Conservation (phyloP, 768 basidiomycete species). For the Hericium alpestre region DNA sequence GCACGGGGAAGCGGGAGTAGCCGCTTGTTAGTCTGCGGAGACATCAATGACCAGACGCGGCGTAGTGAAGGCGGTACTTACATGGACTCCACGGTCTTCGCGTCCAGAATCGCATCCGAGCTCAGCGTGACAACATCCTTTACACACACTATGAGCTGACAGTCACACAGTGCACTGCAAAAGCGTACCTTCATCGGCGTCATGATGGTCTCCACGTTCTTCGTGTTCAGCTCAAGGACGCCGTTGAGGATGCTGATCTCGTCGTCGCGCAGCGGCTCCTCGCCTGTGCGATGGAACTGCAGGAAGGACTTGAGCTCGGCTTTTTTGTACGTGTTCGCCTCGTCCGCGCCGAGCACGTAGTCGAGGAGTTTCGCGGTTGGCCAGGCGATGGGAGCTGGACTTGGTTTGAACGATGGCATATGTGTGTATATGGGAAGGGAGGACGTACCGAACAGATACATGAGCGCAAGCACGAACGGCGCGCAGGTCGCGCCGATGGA, state of each 20-base stretch:
- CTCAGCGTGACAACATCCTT: slow-evolving; percentile 79
- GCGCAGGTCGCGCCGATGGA: slow-evolving; percentile 43
- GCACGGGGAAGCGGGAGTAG: slow-evolving; percentile 88
- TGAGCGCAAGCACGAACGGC: slow-evolving; percentile 38
- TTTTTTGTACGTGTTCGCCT: slow-evolving; percentile 71
- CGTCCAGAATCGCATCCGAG: slow-evolving; percentile 69
- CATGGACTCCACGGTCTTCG: slow-evolving; percentile 69
- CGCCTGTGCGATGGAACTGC: slow-evolving; percentile 62
- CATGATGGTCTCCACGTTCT: slow-evolving; percentile 50
- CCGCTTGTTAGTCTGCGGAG: slow-evolving; percentile 56
- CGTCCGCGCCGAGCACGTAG: slow-evolving; percentile 62
- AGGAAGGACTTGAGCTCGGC: slow-evolving; percentile 58
- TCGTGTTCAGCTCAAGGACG: slow-evolving; percentile 66
- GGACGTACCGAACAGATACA: slow-evolving; percentile 36
- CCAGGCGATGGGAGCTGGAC: slow-evolving; percentile 42
- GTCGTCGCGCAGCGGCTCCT: slow-evolving; percentile 71
- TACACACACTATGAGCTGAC: not conserved
- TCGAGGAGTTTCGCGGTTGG: slow-evolving; percentile 69
- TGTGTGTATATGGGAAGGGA: slow-evolving; percentile 2
- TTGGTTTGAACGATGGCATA: not conserved
- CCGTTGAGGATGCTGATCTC: slow-evolving; percentile 77
- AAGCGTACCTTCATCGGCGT: slow-evolving; percentile 38
- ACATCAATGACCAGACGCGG: slow-evolving; percentile 2
- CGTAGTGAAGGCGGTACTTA: slow-evolving; percentile 22
- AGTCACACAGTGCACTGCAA: not conserved